phyloP scores from a whole-genome alignment of 2,329 filamentous ascomycete genomes.

The Aspergillus niger region DNA sequence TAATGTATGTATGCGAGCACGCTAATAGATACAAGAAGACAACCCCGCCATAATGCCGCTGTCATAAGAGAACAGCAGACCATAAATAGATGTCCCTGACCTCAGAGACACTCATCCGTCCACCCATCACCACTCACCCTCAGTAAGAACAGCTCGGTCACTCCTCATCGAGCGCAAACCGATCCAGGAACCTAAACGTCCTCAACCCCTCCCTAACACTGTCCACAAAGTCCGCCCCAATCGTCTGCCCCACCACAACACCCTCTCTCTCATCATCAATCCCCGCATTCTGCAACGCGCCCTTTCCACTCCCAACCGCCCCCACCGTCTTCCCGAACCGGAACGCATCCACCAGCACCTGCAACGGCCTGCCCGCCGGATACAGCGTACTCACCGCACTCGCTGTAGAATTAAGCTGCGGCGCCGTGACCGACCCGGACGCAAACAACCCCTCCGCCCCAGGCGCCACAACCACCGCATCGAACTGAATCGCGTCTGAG shows the following conservation, averaged over 20 bases:
- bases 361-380: constrained; percentile 63
- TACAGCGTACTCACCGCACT: constrained; percentile 58
- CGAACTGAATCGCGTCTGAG: constrained; percentile 55
- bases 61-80: background rate
- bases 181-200: constrained; percentile 66
- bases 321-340: constrained; percentile 71
- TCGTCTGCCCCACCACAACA: constrained; percentile 36
- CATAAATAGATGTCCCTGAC: no score
- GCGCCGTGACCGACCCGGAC: constrained; percentile 22
- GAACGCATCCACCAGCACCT: constrained; percentile 66
- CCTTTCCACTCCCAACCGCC: constrained; percentile 54
- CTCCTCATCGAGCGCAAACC: constrained; percentile 60
- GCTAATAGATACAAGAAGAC: background rate
- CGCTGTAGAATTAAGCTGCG: constrained; percentile 30
- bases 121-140: no score
- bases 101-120: no score
- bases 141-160: background rate
- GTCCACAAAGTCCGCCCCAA: constrained; percentile 45
- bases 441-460: constrained; percentile 58
- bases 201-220: constrained; percentile 61
- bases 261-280: constrained; percentile 44
- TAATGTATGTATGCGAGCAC: background rate
- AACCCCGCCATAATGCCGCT: background rate
- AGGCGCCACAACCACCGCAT: constrained; percentile 58
- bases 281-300: constrained; percentile 46